Conservation (phyloP, 805 yeast species). For the Ogataea methylovora region DNA sequence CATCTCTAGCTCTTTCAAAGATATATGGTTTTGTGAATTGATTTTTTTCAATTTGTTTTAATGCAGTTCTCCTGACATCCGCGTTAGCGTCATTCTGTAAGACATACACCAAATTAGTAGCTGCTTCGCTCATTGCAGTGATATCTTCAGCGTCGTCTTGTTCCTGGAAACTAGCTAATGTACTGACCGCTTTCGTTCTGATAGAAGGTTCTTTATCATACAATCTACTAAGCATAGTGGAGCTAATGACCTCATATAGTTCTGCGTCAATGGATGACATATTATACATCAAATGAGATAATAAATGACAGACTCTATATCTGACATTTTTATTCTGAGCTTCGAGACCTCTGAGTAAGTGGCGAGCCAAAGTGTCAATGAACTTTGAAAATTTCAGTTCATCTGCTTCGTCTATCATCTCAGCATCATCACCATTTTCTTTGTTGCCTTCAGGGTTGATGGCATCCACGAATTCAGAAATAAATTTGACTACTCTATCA, state of each 20-base stretch:
- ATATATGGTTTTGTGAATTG: constrained; percentile 46
- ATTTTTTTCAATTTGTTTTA: constrained; percentile 59
- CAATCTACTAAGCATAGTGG: constrained; percentile 54
- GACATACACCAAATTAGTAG: constrained; percentile 38
- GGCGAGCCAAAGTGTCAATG: constrained; percentile 53
- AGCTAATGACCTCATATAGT: constrained; percentile 53
- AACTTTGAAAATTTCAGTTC: constrained; percentile 37
- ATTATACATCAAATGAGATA: constrained; percentile 63
- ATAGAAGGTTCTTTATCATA: constrained; percentile 72
- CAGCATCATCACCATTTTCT: constrained; percentile 26
- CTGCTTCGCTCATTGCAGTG: constrained; percentile 35
- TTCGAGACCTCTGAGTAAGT: constrained; percentile 69
- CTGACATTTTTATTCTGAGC: constrained; percentile 74
- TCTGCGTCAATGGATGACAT: constrained; percentile 72
- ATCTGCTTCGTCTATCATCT: constrained; percentile 19
- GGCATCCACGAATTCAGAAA: constrained; percentile 49
- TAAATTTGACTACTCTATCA: constrained; percentile 67
- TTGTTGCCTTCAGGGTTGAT: constrained; percentile 30
- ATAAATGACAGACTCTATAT: constrained; percentile 68
- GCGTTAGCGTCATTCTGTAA: constrained; percentile 76
- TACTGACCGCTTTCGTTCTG: constrained; percentile 77
- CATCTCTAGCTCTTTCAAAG: constrained; percentile 79
- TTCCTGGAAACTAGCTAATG: constrained; percentile 69
- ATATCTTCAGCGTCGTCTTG: constrained; percentile 30
- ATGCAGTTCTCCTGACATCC: constrained; percentile 83